Evolutionary conservation across 2,329 filamentous ascomycete genomes (phyloP).

Genomic region (Colletotrichum orchidophilum): DNA sequence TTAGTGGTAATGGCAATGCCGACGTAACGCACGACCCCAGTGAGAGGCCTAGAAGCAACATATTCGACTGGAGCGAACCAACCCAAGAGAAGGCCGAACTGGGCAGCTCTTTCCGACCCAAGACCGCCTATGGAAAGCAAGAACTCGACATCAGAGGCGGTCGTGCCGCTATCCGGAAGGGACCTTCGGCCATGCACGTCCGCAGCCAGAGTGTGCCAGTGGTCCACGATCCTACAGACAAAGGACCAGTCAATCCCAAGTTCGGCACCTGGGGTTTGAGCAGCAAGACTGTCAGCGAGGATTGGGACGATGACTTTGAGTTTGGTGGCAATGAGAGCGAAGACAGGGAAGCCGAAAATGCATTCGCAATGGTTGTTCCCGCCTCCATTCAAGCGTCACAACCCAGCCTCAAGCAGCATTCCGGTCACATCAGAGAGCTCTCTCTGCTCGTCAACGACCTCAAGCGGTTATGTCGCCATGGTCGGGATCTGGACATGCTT

Average conservation of each 20-base stretch:
- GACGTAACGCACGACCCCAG: conserved; percentile 41
- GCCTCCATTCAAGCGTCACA: conserved; percentile 83
- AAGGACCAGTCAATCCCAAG: conserved; percentile 65
- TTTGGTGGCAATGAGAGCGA: conserved; percentile 64
- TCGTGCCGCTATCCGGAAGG: conserved; percentile 72
- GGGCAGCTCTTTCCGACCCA: conserved; percentile 70
- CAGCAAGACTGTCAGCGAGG: conserved; percentile 83
- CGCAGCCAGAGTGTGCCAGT: conserved; percentile 85
- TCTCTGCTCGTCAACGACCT: conserved; percentile 84
- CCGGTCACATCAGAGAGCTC: conserved; percentile 83
- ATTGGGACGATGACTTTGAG: conserved; percentile 92
- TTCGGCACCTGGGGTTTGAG: conserved; percentile 85
- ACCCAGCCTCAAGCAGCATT: conserved; percentile 83
- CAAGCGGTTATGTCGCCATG: conserved; percentile 79
- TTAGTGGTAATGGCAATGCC: conserved; percentile 57
- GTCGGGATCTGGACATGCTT: conserved; percentile 72
- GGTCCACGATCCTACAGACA: conserved; percentile 69
- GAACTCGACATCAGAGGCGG: conserved; percentile 76
- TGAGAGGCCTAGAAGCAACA: conserved; percentile 70
- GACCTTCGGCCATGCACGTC: conserved; percentile 75
- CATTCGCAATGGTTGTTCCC: conserved; percentile 74
- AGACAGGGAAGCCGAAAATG: conserved; percentile 47
- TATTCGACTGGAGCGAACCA: conserved; percentile 84
- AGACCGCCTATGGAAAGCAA: conserved; percentile 81
- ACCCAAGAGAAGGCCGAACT: conserved; percentile 70